Conservation (phyloP, 163 green algal genomes). For the Scenedesmus sp. region DNA sequence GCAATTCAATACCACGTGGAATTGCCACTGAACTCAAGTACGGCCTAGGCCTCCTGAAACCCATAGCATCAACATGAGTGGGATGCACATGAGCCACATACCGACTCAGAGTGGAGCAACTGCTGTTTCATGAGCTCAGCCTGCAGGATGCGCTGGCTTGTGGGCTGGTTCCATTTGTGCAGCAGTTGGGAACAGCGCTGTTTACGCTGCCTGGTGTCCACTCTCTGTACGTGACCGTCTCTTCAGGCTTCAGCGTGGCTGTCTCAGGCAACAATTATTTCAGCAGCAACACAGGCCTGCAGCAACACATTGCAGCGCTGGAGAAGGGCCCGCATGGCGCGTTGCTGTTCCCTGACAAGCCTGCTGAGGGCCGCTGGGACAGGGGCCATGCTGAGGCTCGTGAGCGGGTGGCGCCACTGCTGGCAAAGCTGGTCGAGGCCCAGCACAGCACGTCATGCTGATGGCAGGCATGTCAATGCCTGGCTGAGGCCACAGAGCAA, state of each 20-base stretch:
- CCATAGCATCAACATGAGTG: too few species aligned
- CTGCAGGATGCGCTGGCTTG: background rate
- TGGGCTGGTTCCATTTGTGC: conserved; percentile 11
- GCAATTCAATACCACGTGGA: too few species aligned
- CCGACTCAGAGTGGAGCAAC: too few species aligned
- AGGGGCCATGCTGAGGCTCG: background rate
- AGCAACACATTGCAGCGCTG: background rate
- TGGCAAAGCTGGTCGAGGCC: background rate
- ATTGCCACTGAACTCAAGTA: too few species aligned
- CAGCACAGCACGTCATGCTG: background rate
- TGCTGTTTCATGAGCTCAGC: background rate
- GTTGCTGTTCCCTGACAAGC: background rate
- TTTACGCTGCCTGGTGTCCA: background rate
- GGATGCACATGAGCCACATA: too few species aligned
- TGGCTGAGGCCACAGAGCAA: background rate
- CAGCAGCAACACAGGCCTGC: background rate
- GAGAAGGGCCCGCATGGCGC: background rate
- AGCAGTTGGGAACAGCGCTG: background rate
- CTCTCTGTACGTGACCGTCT: background rate
- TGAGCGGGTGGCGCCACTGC: background rate
- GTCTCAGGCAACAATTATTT: background rate
- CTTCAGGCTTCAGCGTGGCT: background rate
- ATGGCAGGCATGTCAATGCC: background rate
- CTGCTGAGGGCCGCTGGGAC: background rate
- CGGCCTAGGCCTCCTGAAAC: too few species aligned